Conservation (phyloP, 2,329 filamentous ascomycete genomes). For the Chrysoporthe puriensis region DNA sequence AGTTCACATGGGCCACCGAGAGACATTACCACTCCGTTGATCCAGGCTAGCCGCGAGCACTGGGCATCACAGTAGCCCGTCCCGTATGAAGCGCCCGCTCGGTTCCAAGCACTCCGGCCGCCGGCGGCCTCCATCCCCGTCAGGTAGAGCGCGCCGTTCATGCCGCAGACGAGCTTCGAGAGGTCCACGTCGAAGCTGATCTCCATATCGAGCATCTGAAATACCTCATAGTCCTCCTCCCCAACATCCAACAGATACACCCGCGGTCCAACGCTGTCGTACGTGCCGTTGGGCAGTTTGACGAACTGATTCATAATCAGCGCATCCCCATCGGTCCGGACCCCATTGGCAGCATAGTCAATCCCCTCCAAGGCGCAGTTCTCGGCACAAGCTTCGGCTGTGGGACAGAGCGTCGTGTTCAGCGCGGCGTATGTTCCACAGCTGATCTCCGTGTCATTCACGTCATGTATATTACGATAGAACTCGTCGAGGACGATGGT, state of each 20-base stretch:
- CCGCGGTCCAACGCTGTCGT: conserved; percentile 40
- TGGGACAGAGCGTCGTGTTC: conserved; percentile 13
- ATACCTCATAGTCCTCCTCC: conserved; percentile 59
- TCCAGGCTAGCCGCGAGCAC: conserved; percentile 51
- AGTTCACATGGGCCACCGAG: not conserved
- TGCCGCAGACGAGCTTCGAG: conserved; percentile 64
- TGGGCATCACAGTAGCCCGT: conserved; percentile 65
- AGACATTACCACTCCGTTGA: conserved; percentile 44
- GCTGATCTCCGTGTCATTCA: conserved; percentile 14
- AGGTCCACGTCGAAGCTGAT: conserved; percentile 69
- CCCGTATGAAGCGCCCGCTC: conserved; percentile 61
- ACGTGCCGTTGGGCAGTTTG: conserved; percentile 5
- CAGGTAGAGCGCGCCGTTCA: conserved; percentile 69
- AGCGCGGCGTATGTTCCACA: conserved; percentile 16
- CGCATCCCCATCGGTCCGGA: conserved; percentile 10
- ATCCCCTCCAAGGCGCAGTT: conserved; percentile 21
- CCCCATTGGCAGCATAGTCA: conserved; percentile 17
- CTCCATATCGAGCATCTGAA: conserved; percentile 62
- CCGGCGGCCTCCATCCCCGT: conserved; percentile 65
- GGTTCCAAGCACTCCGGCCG: conserved; percentile 55
- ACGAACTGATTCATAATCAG: conserved; percentile 20
- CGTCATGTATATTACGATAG: conserved; percentile 20
- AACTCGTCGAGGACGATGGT: conserved; percentile 19
- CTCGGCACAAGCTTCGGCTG: conserved; percentile 11
- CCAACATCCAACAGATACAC: conserved; percentile 59